Evolutionary conservation across 1,139 yeast genomes (phyloP), one percentile per base, ranked within the genome.

Genomic region (Zygoascus meyerae): DNA sequence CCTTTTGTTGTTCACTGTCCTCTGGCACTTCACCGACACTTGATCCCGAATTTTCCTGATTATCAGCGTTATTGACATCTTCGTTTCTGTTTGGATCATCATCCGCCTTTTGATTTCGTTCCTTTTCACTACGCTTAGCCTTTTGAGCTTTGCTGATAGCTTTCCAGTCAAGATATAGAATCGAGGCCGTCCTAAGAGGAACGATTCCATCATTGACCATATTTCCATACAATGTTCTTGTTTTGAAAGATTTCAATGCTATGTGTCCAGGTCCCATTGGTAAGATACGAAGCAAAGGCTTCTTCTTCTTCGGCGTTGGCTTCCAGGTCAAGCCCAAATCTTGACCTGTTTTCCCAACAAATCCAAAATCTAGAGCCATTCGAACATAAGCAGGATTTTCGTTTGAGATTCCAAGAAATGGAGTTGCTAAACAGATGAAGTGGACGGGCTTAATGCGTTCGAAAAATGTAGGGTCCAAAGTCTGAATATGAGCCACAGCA

Each of bases 271-370:
- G 87, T 0, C 95, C 94, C 0, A 87, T 76, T 0, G 97, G 95
- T 29, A 92, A 67, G 14, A 85, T 64, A 43, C 82, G 74, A 18
- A 92, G 70, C 43, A 92, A 65, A 0, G 98, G 97, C 47, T 70
- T 72, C 37, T 56, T 48, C 31, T 62, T 57, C 9, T 60, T 55
- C 7, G 58, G 47, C 8, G 53, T 42, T 0, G 66, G 63, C 29
- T 60, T 59, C 61, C 77, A 74, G 28, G 74, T 69, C 44, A 94
- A 71, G 0, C 95, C 94, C 52, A 92, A 67, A 60, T 92, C 99
- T 57, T 86, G 92, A 0, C 99, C 99, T 0, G 97, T 84, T 58
- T 81, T 83, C 0, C 98, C 99, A 2, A 87, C 92, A 43, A 90
- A 74, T 0, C 99, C 98, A 36, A 89, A 82, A 63, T 83, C 85